phyloP scores from a whole-genome alignment of 78 protist species.

The Dictyostelium brefeldianum region DNA sequence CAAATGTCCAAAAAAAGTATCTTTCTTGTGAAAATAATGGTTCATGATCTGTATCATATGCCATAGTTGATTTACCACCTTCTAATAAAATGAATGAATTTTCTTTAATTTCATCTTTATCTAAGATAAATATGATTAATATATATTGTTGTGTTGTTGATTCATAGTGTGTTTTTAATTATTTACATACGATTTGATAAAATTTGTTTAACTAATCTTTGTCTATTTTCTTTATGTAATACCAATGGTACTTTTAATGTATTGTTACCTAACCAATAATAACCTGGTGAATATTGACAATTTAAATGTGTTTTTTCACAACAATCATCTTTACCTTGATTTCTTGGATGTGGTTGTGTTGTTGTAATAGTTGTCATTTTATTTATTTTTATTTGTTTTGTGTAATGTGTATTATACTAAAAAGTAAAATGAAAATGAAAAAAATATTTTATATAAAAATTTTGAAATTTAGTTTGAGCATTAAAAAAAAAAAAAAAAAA shows the following conservation, averaged over 20 bases:
- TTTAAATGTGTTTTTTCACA: constrained; percentile 59
- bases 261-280: constrained; percentile 79
- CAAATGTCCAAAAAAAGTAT: constrained; percentile 85
- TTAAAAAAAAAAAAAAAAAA: too few relatives aligned
- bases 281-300: constrained; percentile 74
- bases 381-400: too few relatives aligned
- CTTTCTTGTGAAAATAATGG: constrained; percentile 87
- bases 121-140: too few relatives aligned
- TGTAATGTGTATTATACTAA: too few relatives aligned
- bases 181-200: constrained; percentile 47
- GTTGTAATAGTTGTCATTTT: too few relatives aligned
- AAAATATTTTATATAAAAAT: too few relatives aligned
- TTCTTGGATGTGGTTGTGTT: background rate
- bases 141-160: too few relatives aligned
- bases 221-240: constrained; percentile 76
- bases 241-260: constrained; percentile 75
- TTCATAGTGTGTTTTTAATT: too few relatives aligned
- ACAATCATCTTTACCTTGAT: constrained; percentile 28
- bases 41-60: constrained; percentile 78
- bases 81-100: constrained; percentile 66
- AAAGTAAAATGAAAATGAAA: too few relatives aligned
- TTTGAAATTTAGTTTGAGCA: too few relatives aligned
- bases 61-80: constrained; percentile 48
- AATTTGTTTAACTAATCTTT: constrained; percentile 46
- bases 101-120: constrained; percentile 17